Evolutionary conservation across 1,139 yeast species (phyloP), one percentile per base, ranked within the genome.

Genomic region (Trichomonascaceae sp.): DNA sequence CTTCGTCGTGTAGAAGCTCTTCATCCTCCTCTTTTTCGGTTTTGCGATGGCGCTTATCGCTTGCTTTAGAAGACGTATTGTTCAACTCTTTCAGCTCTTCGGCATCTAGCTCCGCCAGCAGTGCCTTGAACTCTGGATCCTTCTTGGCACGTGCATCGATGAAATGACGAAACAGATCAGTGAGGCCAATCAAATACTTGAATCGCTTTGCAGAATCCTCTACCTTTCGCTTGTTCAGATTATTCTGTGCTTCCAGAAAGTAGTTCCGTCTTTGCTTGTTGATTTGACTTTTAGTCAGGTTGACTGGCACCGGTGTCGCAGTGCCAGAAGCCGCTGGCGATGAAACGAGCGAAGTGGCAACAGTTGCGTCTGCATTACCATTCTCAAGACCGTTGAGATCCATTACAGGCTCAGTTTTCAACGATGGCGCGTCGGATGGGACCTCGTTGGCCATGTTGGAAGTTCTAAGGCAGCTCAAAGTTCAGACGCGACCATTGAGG

Each of bases 1-100:
- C 76, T 34, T 70, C 76, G 50, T 82, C 94, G 33, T 78, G 93
- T 43, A 71, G 69, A 46, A 87, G 63, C 37, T 84, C 63, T 54
- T 84, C 95, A 54, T 84, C 96, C 53, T 87, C 97, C 50, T 87
- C 95, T 54, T 80, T 77, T 54, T 82, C 93, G 0, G 92, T 76
- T 52, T 81, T 81, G 39, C 93, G 45, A 26, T 43, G 48, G 22
- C 53, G 45, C 17, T 46, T 50, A 25, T 46, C 51, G 44, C 43
- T 40, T 9, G 34, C 37, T 11, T 25, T 29, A 16, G 29, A 6
- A 13, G 17, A 15, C 23, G 11, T 8, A 20, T 6, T 11, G 5
- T 26, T 27, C n/a, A 18, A 18, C 37, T 35, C 51, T n/a, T 15
- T 26, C 3, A 17, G 26, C 9, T 30, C 33, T 3, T 22, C 28